phyloP scores from a whole-genome alignment of 257 asterid species.

The Leonotis leonurus region DNA sequence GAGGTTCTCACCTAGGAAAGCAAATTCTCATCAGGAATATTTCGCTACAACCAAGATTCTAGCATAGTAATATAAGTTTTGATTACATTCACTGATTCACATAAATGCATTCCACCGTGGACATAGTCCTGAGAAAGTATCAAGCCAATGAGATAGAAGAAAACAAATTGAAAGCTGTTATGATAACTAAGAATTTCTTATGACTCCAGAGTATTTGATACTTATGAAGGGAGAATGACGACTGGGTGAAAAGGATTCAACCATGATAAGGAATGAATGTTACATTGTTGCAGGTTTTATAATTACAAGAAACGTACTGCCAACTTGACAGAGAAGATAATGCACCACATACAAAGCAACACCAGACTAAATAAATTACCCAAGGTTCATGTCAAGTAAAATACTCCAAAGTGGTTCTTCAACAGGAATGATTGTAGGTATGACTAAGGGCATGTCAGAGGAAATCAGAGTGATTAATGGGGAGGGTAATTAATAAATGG shows the following conservation, averaged over 20 bases:
- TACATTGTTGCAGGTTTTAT: not conserved
- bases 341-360: not conserved
- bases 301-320: not conserved
- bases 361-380: not conserved
- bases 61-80: not conserved
- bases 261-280: not conserved
- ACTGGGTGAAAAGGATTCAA: not conserved
- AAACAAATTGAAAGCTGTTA: not conserved
- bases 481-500: not conserved
- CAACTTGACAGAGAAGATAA: conserved; percentile 1
- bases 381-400: not conserved
- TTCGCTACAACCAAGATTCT: conserved; percentile 4
- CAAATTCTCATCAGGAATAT: conserved; percentile 9
- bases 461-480: not conserved
- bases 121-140: not conserved
- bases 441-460: too few relatives aligned
- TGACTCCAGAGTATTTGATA: not conserved
- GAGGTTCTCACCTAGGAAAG: conserved; percentile 77
- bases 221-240: not conserved
- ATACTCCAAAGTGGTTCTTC: not conserved
- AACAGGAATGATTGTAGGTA: not conserved
- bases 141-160: not conserved
- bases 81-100: not conserved
- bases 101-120: not conserved
- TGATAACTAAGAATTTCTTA: not conserved